Evolutionary conservation across 225 moss, liverwort and hornwort species (phyloP), one percentile per base, ranked within the genome.

Genomic region (Straminergon stramineum): DNA sequence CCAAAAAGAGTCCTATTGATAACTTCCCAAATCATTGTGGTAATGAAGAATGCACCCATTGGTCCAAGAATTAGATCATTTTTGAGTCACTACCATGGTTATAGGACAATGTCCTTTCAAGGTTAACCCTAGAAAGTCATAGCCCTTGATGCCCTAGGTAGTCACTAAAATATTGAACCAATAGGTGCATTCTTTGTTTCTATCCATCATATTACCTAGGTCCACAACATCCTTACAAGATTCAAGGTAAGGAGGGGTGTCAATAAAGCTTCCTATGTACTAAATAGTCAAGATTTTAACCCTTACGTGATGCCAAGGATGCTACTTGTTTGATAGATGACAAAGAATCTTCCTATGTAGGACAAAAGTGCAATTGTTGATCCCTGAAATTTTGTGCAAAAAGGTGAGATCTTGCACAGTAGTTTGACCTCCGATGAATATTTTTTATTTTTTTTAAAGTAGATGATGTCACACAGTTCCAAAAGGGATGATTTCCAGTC

Each of bases 1-100:
- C 6, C 45, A 45, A 73, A 27, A 27, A 27, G 3, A 2, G 3
- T 0, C 15, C 3, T 3, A 15, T 3, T 0, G 3, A 15, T 73
- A 48, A 48, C 48, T 48, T 48, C 18, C 31, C 1, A 30, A 9
- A 48, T 3, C 11, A 75, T 0, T 75, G 0, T 19, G 28, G 7
- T 30, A 70, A 41, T 45, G 30, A 74, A 45, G 17, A 45, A 8
- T 18, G 10, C 0, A 48, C 10, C 6, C 11, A 4, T 31, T 48
- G 6, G 6, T 75, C 18, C 2, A 43, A 43, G 1, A 43, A 15
- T 27, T 5, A 43, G 0, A 22, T 73, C 27, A 43, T 27, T 73
- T 71, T 71, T 35, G 2, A 6, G 0, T 67, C 5, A 30, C 7
- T 67, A 64, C 16, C 14, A 2, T 69, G 2, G 7, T 12, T 3